These are phyloP conservation scores for Microsporum canis DNA, from an alignment of 2,329 filamentous ascomycete genomes.

Conservation along the genomic window DNA sequence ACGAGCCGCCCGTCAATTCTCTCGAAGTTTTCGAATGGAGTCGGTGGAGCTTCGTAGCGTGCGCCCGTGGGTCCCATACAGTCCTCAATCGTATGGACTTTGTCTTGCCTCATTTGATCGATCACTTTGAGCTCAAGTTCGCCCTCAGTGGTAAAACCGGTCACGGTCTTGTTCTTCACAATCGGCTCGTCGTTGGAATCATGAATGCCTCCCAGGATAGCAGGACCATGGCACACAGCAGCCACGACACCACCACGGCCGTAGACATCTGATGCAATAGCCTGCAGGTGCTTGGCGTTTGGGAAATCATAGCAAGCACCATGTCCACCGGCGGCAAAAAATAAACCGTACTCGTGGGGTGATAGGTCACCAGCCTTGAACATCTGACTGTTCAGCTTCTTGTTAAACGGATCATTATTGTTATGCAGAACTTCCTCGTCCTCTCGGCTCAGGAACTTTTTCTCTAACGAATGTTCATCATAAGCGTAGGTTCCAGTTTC, in stretches of 20 bases:
- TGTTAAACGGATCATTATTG: slow-evolving; percentile 31
- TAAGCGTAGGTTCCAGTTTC: slow-evolving; percentile 34
- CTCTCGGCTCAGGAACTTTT: slow-evolving; percentile 29
- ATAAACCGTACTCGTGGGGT: slow-evolving; percentile 15
- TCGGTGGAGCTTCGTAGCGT: slow-evolving; percentile 10
- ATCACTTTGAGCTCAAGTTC: slow-evolving; percentile 27
- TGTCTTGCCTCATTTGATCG: slow-evolving; percentile 21
- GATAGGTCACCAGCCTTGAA: slow-evolving; percentile 16
- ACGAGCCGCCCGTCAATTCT: slow-evolving; percentile 22
- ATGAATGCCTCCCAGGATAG: slow-evolving; percentile 26
- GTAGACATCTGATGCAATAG: slow-evolving; percentile 33
- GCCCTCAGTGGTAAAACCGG: slow-evolving; percentile 32
- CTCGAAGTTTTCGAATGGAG: slow-evolving; percentile 14
- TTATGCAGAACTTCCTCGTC: slow-evolving; percentile 32
- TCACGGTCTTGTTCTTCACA: slow-evolving; percentile 29
- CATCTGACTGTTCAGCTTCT: slow-evolving; percentile 32
- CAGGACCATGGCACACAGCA: slow-evolving; percentile 33
- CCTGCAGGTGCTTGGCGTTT: slow-evolving; percentile 31
- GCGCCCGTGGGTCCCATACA: slow-evolving; percentile 8
- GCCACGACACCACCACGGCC: slow-evolving; percentile 32
- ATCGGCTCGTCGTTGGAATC: slow-evolving; percentile 24
- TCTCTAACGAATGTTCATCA: slow-evolving; percentile 34
- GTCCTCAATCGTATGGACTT: slow-evolving; percentile 15
- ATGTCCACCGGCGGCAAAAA: slow-evolving; percentile 22
- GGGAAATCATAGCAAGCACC: slow-evolving; percentile 39